Percentiles rank a stretch among this genome's conserved stretches.
Evolutionary conservation across 2,329 filamentous ascomycete genomes (phyloP).

Genomic region (Xylogone sp.): DNA sequence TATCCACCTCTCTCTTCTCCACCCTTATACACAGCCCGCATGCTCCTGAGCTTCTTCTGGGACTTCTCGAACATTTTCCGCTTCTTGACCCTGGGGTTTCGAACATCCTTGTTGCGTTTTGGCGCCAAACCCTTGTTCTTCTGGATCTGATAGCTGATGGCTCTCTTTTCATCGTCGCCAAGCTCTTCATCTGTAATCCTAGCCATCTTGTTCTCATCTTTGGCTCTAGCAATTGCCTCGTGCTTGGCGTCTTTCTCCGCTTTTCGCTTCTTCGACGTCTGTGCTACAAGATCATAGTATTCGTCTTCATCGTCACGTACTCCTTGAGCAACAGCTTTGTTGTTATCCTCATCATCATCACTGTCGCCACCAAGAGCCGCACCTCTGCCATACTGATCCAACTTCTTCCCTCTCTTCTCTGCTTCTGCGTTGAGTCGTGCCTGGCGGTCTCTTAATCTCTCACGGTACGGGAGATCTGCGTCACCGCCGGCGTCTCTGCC

Average conservation of each 20-base stretch:
- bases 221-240: constrained; percentile 55
- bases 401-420: constrained; percentile 71
- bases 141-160: constrained; percentile 89
- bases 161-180: constrained; percentile 81
- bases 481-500: constrained; percentile 75
- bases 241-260: constrained; percentile 63
- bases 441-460: constrained; percentile 82
- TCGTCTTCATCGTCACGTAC: constrained; percentile 51
- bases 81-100: constrained; percentile 98
- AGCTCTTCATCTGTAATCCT: constrained; percentile 63
- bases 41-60: constrained; percentile 92
- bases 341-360: constrained; percentile 27
- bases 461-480: constrained; percentile 79
- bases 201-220: constrained; percentile 58
- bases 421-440: constrained; percentile 85
- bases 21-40: constrained; percentile 81
- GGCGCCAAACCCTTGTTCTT: constrained; percentile 97
- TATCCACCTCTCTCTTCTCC: constrained; percentile 83
- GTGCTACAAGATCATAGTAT: constrained; percentile 87
- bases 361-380: constrained; percentile 66
- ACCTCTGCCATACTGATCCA: constrained; percentile 58
- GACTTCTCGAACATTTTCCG: constrained; percentile 84
- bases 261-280: constrained; percentile 65
- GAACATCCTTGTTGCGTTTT: constrained; percentile 85
- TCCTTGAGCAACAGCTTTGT: constrained; percentile 38